Evolutionary conservation across 202 grass and related monocot species (phyloP).

Genomic region (Zoysia matrella): DNA sequence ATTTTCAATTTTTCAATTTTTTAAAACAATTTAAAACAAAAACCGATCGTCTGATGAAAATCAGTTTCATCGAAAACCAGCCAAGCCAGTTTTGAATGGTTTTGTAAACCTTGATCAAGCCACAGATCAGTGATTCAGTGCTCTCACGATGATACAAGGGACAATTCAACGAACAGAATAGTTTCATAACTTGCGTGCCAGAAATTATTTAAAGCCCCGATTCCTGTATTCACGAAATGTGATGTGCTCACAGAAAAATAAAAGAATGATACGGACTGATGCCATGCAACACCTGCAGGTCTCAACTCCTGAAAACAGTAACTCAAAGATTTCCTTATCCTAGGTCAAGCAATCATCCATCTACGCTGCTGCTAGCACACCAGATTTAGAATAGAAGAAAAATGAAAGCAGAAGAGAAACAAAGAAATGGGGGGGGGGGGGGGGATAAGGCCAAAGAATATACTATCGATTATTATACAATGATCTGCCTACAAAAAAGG

Average conservation of each 20-base stretch:
- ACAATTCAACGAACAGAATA: too few species aligned
- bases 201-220: not conserved
- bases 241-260: conserved; percentile 22
- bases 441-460: conserved; percentile 25
- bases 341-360: conserved; percentile 51
- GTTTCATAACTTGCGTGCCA: too few species aligned
- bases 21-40: too few species aligned
- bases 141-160: too few species aligned
- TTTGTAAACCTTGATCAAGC: too few species aligned
- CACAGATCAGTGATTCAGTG: too few species aligned
- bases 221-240: conserved; percentile 13
- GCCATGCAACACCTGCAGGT: conserved; percentile 9
- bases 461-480: conserved; percentile 75
- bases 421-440: too few species aligned
- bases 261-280: conserved; percentile 41
- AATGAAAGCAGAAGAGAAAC: too few species aligned
- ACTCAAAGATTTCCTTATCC: conserved; percentile 26
- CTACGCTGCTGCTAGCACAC: conserved; percentile 47
- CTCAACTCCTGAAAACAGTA: conserved; percentile 34
- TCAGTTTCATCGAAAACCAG: too few species aligned
- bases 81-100: too few species aligned
- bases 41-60: too few species aligned
- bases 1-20: too few species aligned
- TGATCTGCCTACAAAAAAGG: conserved; percentile 56
- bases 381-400: conserved; percentile 19